Conservation (phyloP, 148 eudicot species). For the Vaccinium darrowii region DNA sequence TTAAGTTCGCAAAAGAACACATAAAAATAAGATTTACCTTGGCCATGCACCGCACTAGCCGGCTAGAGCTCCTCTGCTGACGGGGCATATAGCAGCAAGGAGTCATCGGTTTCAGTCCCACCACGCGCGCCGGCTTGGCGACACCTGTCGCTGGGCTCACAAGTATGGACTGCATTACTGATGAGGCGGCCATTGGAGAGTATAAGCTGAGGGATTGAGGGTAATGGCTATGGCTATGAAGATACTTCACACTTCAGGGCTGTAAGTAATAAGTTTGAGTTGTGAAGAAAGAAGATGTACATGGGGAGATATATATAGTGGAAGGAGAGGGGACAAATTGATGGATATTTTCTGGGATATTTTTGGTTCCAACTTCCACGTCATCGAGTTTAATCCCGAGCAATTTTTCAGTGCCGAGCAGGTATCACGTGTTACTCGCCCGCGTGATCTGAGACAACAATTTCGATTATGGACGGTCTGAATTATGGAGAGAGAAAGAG, state of each 20-base stretch:
- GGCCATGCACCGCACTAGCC: slow-evolving; percentile 33
- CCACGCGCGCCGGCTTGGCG: background rate
- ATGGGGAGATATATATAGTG: background rate
- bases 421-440: no score
- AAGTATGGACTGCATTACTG: slow-evolving; percentile 33
- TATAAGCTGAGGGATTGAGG: background rate
- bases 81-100: slow-evolving; percentile 15
- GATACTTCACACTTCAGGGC: no score
- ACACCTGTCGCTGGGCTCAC: slow-evolving; percentile 20
- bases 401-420: no score
- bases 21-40: background rate
- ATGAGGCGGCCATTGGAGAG: slow-evolving; percentile 18
- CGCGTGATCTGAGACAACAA: no score
- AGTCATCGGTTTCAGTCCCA: slow-evolving; percentile 1
- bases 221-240: background rate
- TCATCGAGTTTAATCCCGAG: background rate
- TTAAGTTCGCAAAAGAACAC: no score
- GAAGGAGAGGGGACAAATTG: background rate
- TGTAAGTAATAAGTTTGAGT: background rate
- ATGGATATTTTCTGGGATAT: slow-evolving; percentile 25
- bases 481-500: no score
- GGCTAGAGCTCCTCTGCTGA: slow-evolving; percentile 12
- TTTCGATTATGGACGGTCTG: no score
- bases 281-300: background rate
- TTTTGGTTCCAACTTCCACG: slow-evolving; percentile 32